Evolutionary conservation across 2,329 filamentous ascomycete species (phyloP), one percentile per base, ranked within the genome.

Genomic region (Xylaria sp.): DNA sequence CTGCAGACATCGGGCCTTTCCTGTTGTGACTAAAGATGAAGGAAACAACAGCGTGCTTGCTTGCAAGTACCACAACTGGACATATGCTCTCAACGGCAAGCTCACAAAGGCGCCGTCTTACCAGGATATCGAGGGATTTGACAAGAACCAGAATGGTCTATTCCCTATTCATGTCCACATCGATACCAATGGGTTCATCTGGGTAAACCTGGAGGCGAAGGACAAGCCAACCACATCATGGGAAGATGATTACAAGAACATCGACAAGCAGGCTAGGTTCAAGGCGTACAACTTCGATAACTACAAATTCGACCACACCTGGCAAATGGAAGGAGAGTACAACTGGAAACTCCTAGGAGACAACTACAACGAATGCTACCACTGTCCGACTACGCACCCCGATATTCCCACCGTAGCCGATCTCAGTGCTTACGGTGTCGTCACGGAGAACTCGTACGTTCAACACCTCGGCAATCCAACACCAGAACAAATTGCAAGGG

Each of bases 291-390:
- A 71, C 73, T 86, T 87, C 66, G 76, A 78, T 1, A 79, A 88
- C 59, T 90, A 88, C 74, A 74, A 78, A 18, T 89, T 88, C 70
- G 86, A 89, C 71, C 86, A 89, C 74, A 77, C 78, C 36, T 89
- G 85, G 85, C 82, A 87, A 71, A 84, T 87, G 82, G 83, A 86
- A 57, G 84, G 83, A 0, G 81, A 83, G 36, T 87, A 84, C 75
- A 89, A 89, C 79, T 89, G 87, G 87, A 89, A 89, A 79, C 84
- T 85, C 28, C 76, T 88, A 36, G 83, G 84, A 15, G 88, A 90
- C 74, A 89, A 90, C 79, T 90, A 89, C 81, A 90, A 90, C 75
- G 87, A 88, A 75, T 90, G 87, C 75, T 90, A 90, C 72, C 87
- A 90, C 79, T 89, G 87, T 80, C 83, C 84, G 59, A 85, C 84